Base-by-base conservation (phyloP, 805 yeast genomes). In the Debaryomyces maramus region DNA sequence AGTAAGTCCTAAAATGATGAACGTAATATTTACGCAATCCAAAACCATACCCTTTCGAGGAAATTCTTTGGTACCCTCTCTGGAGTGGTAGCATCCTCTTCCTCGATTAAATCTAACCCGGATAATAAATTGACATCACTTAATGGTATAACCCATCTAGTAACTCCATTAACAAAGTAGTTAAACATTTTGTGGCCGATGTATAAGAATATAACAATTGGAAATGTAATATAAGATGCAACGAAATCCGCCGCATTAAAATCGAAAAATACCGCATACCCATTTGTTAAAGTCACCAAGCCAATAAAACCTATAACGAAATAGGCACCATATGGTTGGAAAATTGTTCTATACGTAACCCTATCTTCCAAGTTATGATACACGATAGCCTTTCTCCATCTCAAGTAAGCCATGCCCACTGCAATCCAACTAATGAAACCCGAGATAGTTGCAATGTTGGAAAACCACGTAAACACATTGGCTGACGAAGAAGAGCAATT, bases 191-290 rank as follows among this genome's bases (percentile, higher is more conserved):
- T 76, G 61, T 83, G 88, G 5, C 81, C 85, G 32, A 75, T 45
- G 58, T 78, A 83, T 32, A 84, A 63, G 4, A 63, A 62, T 3
- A 76, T 44, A 46, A 79, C 72, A 41, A 77, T 69, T 24, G 84
- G 86, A 35, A 84, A 55, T 0, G 88, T 83, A 44, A 84, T 70
- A 60, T 84, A 84, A 7, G 89, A 85, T 23, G 90, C 89, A 36
- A 84, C 62, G 51, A 84, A 84, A 56, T 81, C 82, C 5, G 76
- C 59, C 1, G 60, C 73, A 10, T 68, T 71, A 69, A 81, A 81
- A 14, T 70, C 70, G 44, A 84, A 73, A 60, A 84, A 83, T 4
- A 78, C 83, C 3, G 76, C 81, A 55, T 81, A 85, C 41, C 90
- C 90, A 51, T 85, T 84, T n/a, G 89, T 83, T 33, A 85, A 37